Evolutionary conservation across 352 stramenopile genomes (phyloP).

Genomic region (Phytophthora colocasiae): DNA sequence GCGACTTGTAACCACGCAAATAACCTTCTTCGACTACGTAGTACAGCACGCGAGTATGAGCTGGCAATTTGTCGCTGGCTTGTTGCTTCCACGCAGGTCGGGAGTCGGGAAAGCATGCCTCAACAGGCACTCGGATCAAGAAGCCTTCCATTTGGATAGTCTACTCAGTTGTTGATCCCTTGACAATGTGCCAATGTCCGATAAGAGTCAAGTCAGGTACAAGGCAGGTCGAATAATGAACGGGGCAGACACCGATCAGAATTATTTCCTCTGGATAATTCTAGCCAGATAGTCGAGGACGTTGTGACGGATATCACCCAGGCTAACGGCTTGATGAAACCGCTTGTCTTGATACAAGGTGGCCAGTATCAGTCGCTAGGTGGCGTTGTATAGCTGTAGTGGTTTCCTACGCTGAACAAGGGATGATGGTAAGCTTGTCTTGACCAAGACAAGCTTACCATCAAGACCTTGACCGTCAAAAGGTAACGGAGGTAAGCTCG

Average conservation of each 20-base stretch:
- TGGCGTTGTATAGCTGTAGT: background rate
- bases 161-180: background rate
- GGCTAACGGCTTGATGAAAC: background rate
- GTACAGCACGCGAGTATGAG: conserved; percentile 56
- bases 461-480: too few species aligned
- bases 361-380: too few species aligned
- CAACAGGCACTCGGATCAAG: conserved; percentile 68
- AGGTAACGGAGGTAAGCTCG: too few species aligned
- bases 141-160: conserved; percentile 65
- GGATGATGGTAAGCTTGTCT: too few species aligned
- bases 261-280: conserved; percentile 27
- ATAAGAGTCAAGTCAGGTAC: conserved; percentile 12
- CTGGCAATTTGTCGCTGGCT: conserved; percentile 10
- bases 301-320: conserved; percentile 30
- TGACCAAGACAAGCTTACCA: too few species aligned
- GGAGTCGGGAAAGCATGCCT: conserved; percentile 32
- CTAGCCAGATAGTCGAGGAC: conserved; percentile 16
- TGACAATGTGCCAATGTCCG: background rate
- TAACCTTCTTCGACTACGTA: conserved; percentile 74
- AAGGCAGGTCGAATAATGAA: conserved; percentile 24
- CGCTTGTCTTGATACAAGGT: background rate
- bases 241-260: conserved; percentile 17
- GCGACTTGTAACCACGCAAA: conserved; percentile 55
- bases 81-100: conserved; percentile 32
- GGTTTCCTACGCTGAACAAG: background rate